Percentiles rank a stretch among this genome's conserved stretches.
These are phyloP conservation scores for Vanilla planifolia DNA, from an alignment of 106 monocot genomes.

Conservation along the genomic window DNA sequence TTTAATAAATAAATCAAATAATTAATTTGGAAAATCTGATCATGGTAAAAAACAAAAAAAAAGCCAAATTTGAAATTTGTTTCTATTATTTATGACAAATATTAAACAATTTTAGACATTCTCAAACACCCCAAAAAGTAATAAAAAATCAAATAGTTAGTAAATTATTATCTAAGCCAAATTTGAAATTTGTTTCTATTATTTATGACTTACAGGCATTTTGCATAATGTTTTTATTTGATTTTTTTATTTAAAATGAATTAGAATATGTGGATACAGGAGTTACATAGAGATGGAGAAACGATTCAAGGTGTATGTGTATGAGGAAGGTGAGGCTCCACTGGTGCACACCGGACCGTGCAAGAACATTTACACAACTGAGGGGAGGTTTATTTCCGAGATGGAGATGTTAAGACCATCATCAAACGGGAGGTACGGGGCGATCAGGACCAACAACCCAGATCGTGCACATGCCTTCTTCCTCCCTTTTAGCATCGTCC, in stretches of 20 bases:
- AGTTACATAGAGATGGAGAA: constrained; percentile 81
- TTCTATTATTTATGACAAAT: neutral
- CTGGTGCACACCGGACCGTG: constrained; percentile 61
- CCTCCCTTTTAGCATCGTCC: constrained; percentile 60
- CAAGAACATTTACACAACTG: constrained; percentile 70
- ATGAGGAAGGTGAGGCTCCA: constrained; percentile 79
- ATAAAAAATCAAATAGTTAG: neutral
- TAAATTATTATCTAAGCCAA: neutral
- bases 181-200: neutral
- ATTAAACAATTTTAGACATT: too few relatives aligned
- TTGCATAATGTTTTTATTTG: neutral
- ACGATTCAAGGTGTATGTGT: constrained; percentile 55
- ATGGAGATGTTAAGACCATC: constrained; percentile 24
- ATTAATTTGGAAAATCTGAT: neutral
- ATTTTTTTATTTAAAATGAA: neutral
- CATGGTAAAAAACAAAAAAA: too few relatives aligned
- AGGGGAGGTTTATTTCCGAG: constrained; percentile 64
- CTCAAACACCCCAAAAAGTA: neutral
- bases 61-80: neutral
- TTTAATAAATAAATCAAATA: neutral
- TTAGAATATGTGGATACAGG: constrained; percentile 17
- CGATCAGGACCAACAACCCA: constrained; percentile 32
- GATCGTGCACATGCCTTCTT: constrained; percentile 50
- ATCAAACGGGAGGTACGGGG: neutral
- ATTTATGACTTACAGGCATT: too few relatives aligned